Base-by-base conservation (phyloP, 1,139 yeast genomes). In the Debaryomyces coudertii region DNA sequence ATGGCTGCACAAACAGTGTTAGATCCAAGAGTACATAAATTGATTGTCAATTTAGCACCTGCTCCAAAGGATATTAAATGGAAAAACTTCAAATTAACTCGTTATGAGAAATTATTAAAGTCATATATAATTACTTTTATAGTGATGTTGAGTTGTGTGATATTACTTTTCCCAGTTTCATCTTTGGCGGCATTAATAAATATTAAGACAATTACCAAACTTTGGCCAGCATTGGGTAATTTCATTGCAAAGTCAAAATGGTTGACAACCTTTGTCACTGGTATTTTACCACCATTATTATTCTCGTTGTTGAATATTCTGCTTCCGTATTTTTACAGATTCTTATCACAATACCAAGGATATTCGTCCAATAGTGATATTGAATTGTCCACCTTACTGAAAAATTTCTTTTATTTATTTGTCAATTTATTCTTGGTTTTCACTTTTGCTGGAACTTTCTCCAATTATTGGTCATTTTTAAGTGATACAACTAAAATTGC, bases 1-100 rank as follows among this genome's bases (percentile, higher is more conserved):
- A 85, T 86, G 89, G 87, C 89, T 2, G 93, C 93, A 0, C 95
- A 87, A 58, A 87, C 93, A 0, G 87, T 87, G 0, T 64, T 87
- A 45, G 93, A 87, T 57, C 93, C 93, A 5, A 73, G 89, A 49
- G 90, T 85, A 7, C 83, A 85, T 58, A 84, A 82, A 54, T 69
- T 87, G 46, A 83, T 86, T 49, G 85, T 88, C 0, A 72, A 80
- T 33, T 67, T 86, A 46, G 95, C 95, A 0, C 95, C 95, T 1
- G 90, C 93, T 8, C 92, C 93, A 1, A 84, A 83, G 49, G 95
- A 87, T 61, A 82, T 87, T 35, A 82, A 81, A 44, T 87, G 95
- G 95, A 81, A 79, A 43, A 85, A 84, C 58, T 84, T 85, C 50
- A 83, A 83, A 37, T 62, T 85, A 36, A 78, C 87, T 1, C 74